phyloP scores from a whole-genome alignment of 2,329 filamentous ascomycete genomes.

The Pseudocercospora eumusae region DNA sequence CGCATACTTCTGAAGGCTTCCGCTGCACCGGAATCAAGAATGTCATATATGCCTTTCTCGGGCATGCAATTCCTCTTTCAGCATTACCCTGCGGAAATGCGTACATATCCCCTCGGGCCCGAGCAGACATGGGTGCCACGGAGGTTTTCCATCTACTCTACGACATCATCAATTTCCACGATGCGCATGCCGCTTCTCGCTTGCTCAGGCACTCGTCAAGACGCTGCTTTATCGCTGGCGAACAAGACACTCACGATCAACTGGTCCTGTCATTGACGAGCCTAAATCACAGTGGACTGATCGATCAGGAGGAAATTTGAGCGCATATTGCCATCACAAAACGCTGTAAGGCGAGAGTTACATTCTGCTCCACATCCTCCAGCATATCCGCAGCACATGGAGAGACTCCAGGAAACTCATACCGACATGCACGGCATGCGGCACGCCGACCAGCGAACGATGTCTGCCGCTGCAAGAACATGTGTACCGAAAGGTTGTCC shows the following conservation, averaged over 20 bases:
- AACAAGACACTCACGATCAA: not conserved
- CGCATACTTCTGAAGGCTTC: not conserved
- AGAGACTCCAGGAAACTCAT: not conserved
- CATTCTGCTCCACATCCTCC: not conserved
- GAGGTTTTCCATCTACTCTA: not conserved
- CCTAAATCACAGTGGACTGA: not conserved
- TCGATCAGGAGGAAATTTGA: not conserved
- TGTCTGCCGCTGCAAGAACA: not conserved
- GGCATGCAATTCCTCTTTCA: not conserved
- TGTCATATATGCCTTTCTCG: not conserved
- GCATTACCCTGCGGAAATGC: not conserved
- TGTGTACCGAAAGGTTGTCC: not conserved
- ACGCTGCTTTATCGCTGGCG: not conserved
- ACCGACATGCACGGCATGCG: not conserved
- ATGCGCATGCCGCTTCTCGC: not conserved
- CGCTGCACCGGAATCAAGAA: conserved; percentile 1
- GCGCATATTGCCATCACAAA: too few species aligned
- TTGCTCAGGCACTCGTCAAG: not conserved
- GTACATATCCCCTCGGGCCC: not conserved
- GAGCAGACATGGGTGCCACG: not conserved
- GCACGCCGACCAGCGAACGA: not conserved
- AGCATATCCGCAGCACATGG: not conserved
- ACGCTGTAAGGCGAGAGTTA: not conserved
- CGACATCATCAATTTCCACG: not conserved
- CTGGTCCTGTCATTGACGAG: not conserved